phyloP scores from a whole-genome alignment of 495 filamentous ascomycete species.

The Bacidia rubella region DNA sequence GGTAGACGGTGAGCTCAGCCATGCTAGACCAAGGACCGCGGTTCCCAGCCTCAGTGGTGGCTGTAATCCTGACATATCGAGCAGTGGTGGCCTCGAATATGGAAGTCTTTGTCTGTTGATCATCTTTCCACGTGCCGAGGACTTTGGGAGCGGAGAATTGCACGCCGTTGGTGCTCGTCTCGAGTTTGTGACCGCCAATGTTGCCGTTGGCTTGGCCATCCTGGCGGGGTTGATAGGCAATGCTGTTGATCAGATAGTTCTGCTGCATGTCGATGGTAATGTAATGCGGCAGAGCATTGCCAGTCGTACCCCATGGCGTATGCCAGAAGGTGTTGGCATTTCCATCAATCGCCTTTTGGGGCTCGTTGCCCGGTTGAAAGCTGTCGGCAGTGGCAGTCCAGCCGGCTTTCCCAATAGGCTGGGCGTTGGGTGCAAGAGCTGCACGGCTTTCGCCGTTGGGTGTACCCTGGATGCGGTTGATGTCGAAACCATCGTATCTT shows the following conservation, averaged over 20 bases:
- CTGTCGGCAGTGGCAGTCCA: slow-evolving; percentile 16
- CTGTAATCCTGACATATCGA: slow-evolving; percentile 26
- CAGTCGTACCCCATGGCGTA: slow-evolving; percentile 1
- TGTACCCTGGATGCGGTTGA: slow-evolving; percentile 5
- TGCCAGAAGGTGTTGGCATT: slow-evolving; percentile 14
- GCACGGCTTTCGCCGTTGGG: slow-evolving; percentile 3
- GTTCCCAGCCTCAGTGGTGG: slow-evolving; percentile 27
- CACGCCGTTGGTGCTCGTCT: slow-evolving; percentile 24
- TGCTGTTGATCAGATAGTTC: slow-evolving; percentile 6
- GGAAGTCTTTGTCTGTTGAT: slow-evolving; percentile 26
- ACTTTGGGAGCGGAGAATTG: slow-evolving; percentile 28
- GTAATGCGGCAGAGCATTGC: slow-evolving; percentile 7
- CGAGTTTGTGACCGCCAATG: slow-evolving; percentile 5
- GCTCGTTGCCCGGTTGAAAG: slow-evolving; percentile 6
- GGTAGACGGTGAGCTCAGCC: slow-evolving; percentile 20
- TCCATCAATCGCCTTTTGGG: slow-evolving; percentile 11
- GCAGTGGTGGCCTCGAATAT: slow-evolving; percentile 26
- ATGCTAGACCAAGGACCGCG: slow-evolving; percentile 26
- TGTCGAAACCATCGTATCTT: slow-evolving; percentile 1
- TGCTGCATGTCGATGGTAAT: slow-evolving; percentile 12
- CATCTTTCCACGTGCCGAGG: slow-evolving; percentile 30
- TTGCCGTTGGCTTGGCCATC: slow-evolving; percentile 13
- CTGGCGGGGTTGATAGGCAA: slow-evolving; percentile 14
- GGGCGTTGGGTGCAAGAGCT: not conserved
- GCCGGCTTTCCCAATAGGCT: slow-evolving; percentile 7